Evolutionary conservation across 768 basidiomycete genomes (phyloP).

Genomic region (Naganishia vaughanmartiniae): DNA sequence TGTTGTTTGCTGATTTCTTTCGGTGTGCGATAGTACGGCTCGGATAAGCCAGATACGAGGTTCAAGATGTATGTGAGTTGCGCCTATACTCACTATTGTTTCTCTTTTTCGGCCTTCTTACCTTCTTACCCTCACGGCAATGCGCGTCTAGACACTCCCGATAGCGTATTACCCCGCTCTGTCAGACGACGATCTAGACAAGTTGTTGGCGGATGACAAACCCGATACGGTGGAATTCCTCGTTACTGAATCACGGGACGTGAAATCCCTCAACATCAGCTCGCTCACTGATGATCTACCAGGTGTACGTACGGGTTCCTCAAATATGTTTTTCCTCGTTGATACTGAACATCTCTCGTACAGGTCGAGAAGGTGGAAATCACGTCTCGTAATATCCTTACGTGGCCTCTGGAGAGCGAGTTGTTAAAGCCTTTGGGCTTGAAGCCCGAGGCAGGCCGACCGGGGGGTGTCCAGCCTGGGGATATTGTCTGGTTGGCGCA

Average conservation of each 20-base stretch:
- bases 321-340: neutral
- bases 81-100: neutral
- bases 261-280: slow-evolving; percentile 33
- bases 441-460: slow-evolving; percentile 36
- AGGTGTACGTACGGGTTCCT: slow-evolving; percentile 18
- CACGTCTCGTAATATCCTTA: slow-evolving; percentile 39
- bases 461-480: slow-evolving; percentile 45
- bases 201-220: slow-evolving; percentile 45
- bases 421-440: slow-evolving; percentile 39
- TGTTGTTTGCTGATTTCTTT: neutral
- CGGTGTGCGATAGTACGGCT: slow-evolving; percentile 67
- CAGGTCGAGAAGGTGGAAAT: slow-evolving; percentile 49
- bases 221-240: slow-evolving; percentile 50
- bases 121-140: neutral
- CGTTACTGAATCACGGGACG: slow-evolving; percentile 42
- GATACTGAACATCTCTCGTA: neutral
- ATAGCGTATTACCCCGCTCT: slow-evolving; percentile 50
- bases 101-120: neutral
- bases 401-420: slow-evolving; percentile 44
- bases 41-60: slow-evolving; percentile 90
- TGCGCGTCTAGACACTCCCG: slow-evolving; percentile 42
- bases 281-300: slow-evolving; percentile 22
- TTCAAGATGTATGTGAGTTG: slow-evolving; percentile 77
- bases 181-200: slow-evolving; percentile 47
- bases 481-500: slow-evolving; percentile 51